Evolutionary conservation across 2,329 filamentous ascomycete genomes (phyloP), one percentile per base, ranked within the genome.

Genomic region (Sporothrix pseudoabietina): DNA sequence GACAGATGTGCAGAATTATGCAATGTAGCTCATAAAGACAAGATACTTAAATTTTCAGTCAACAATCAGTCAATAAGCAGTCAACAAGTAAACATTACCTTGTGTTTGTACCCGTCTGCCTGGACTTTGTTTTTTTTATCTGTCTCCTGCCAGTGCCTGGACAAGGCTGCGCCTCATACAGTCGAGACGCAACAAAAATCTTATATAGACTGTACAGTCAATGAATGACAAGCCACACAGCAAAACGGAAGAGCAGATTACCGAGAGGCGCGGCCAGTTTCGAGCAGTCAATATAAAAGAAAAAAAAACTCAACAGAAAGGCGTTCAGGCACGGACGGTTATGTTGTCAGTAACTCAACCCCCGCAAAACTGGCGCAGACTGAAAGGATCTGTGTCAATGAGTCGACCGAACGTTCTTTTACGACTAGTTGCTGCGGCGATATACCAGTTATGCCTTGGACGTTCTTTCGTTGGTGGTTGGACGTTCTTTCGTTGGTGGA

Each of bases 381-480:
- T 32, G 57, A 41, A 41, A 63, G 35, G 26, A 32, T 32, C 9
- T 10, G 30, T 52, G 47, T 52, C 19, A 54, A 54, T 7, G 16
- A 57, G 55, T 32, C 10, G 55, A 57, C 55, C 35, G 35, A 35
- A 35, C 35, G 35, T 35, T 2, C 35, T 5, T 35, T 35, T 57
- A 57, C 30, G 55, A 35, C 32, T 57, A 57, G 55, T 57, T 57
- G 55, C 55, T 57, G 26, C 55, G 55, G 55, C 26, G 55, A 57
- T 57, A 16, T 32, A 1, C n/a, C 4, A 8, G 57, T 63, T 41
- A 63, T 41, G 57, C 57, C 57, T 63, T 41, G 57, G 57, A 30
- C 57, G 57, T 61, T 61, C 39, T 61, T 61, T 39, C 30, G 57
- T 39, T 61, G 14, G 32, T 7, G 57, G 32, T 63, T 41, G 57